phyloP scores from a whole-genome alignment of 2,329 filamentous ascomycete genomes.

The Didymella pinodella region DNA sequence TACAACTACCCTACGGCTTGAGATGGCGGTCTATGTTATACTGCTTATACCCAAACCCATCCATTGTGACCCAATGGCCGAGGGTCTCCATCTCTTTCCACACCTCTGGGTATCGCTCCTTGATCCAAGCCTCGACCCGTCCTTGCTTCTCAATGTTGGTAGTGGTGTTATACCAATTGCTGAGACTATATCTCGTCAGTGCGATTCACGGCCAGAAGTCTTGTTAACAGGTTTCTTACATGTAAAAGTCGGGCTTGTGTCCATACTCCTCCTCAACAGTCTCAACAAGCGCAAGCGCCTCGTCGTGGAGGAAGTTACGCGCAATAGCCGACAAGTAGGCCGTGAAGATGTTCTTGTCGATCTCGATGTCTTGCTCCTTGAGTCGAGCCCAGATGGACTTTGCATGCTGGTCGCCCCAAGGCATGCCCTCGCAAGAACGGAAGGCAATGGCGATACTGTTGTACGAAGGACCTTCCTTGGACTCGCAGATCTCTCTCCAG shows the following conservation, averaged over 20 bases:
- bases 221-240: conserved; percentile 63
- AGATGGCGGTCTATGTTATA: conserved; percentile 47
- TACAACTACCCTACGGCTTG: conserved; percentile 27
- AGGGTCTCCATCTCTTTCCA: conserved; percentile 72
- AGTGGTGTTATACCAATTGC: conserved; percentile 77
- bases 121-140: conserved; percentile 77
- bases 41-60: conserved; percentile 48
- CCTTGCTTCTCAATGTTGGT: conserved; percentile 71
- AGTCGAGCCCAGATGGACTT: conserved; percentile 74
- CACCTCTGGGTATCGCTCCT: conserved; percentile 68
- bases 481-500: conserved; percentile 84
- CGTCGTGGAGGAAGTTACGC: conserved; percentile 73
- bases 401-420: conserved; percentile 56
- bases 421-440: conserved; percentile 73
- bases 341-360: conserved; percentile 76
- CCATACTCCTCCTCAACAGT: conserved; percentile 73
- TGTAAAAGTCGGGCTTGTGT: conserved; percentile 70
- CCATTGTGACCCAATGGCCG: conserved; percentile 51
- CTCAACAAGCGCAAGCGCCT: conserved; percentile 71
- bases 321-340: conserved; percentile 81
- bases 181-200: conserved; percentile 64
- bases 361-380: conserved; percentile 76
- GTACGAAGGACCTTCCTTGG: conserved; percentile 85
- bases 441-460: conserved; percentile 83
- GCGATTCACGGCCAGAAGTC: background rate